Evolutionary conservation across 345 rosid genomes (phyloP).

Genomic region (Ceriops decandra): DNA sequence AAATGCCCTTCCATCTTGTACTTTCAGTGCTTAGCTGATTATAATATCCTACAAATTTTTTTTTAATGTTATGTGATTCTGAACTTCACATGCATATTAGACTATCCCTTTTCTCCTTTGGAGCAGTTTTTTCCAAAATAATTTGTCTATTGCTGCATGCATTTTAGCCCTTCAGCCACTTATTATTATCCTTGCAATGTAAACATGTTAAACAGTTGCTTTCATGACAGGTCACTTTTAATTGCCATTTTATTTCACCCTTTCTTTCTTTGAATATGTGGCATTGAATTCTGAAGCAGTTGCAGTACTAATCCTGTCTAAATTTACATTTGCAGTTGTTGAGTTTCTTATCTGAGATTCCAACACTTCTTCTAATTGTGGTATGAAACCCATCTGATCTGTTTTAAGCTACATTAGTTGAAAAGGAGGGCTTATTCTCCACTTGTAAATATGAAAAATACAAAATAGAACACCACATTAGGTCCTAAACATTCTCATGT

Average conservation of each 20-base stretch:
- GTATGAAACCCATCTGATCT: conserved; percentile 39
- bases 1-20: background rate
- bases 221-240: too few species aligned
- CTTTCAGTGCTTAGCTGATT: background rate
- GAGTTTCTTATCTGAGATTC: conserved; percentile 78
- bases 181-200: too few species aligned
- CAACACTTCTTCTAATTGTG: conserved; percentile 77
- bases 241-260: background rate
- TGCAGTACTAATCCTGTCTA: conserved; percentile 9
- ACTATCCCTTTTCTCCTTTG: too few species aligned
- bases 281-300: conserved; percentile 12
- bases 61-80: background rate
- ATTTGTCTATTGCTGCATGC: too few species aligned
- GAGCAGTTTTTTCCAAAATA: too few species aligned
- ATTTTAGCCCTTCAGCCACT: too few species aligned
- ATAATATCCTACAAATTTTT: background rate
- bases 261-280: background rate
- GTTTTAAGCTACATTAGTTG: conserved; percentile 11
- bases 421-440: background rate
- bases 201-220: too few species aligned
- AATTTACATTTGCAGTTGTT: conserved; percentile 62
- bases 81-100: background rate
- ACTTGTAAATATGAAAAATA: background rate
- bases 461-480: background rate
- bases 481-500: conserved; percentile 8